A percentile compares a stretch with the other conserved stretches of the same genome.
These are phyloP conservation scores for Arthrobotrys musiformis DNA, from an alignment of 2,329 filamentous ascomycete genomes.

Conservation along the genomic window DNA sequence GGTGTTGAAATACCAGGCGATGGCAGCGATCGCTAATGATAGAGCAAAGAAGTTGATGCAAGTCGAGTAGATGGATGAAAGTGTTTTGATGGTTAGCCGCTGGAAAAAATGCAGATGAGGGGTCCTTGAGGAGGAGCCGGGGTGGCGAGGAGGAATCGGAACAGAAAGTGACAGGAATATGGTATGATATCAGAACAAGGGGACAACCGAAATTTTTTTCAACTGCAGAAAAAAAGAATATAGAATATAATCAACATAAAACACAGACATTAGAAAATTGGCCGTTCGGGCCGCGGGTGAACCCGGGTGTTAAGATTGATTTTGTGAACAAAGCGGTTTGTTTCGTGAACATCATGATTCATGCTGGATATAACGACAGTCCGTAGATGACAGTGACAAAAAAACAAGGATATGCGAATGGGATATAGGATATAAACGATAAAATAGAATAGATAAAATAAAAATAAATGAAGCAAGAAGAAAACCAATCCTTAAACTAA, in stretches of 20 bases:
- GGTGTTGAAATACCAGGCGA: slow-evolving; percentile 58
- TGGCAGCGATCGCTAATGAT: slow-evolving; percentile 60
- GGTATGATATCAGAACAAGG: slow-evolving; percentile 18
- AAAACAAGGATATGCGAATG: slow-evolving; percentile 2
- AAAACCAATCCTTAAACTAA: not conserved
- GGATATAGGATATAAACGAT: slow-evolving; percentile 11
- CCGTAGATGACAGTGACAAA: not conserved
- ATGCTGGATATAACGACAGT: slow-evolving; percentile 33
- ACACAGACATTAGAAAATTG: slow-evolving; percentile 36
- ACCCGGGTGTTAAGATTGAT: slow-evolving; percentile 26
- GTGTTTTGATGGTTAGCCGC: not conserved
- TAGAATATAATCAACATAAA: slow-evolving; percentile 47
- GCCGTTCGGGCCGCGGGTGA: slow-evolving; percentile 16
- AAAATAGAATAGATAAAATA: not conserved
- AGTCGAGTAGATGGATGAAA: not conserved
- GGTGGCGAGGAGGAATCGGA: not conserved
- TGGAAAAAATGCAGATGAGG: too few species aligned
- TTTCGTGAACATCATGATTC: slow-evolving; percentile 53
- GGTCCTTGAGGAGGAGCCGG: not conserved
- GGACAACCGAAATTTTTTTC: slow-evolving; percentile 1
- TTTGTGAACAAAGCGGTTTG: slow-evolving; percentile 1
- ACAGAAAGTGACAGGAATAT: slow-evolving; percentile 11
- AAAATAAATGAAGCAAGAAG: not conserved
- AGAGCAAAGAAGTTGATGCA: slow-evolving; percentile 58
- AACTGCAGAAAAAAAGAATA: too few species aligned